Evolutionary conservation across 495 filamentous ascomycete species (phyloP).

Genomic region (Daldinia loculata): DNA sequence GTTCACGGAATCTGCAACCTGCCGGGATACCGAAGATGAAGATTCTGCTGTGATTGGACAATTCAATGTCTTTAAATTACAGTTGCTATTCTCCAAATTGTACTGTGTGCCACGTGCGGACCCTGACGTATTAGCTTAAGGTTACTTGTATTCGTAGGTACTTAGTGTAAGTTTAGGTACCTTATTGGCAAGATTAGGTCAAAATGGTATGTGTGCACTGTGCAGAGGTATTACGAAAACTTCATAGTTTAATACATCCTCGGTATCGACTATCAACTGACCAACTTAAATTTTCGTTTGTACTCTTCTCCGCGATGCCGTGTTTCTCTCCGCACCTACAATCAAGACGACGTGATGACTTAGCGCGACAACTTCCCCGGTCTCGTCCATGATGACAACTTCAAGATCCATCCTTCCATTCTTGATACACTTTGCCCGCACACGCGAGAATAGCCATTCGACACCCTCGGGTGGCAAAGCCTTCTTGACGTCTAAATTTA

Average conservation of each 20-base stretch:
- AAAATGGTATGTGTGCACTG: too few relatives aligned
- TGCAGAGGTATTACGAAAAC: too few relatives aligned
- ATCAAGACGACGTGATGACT: slow-evolving; percentile 69
- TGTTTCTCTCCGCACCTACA: slow-evolving; percentile 62
- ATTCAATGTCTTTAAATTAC: neutral
- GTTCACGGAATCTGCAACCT: neutral
- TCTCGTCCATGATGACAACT: slow-evolving; percentile 64
- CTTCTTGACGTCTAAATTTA: slow-evolving; percentile 74
- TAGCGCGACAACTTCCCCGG: slow-evolving; percentile 66
- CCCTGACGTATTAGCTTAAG: too few relatives aligned
- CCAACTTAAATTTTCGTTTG: slow-evolving; percentile 37
- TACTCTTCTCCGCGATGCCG: slow-evolving; percentile 48
- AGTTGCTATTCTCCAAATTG: neutral
- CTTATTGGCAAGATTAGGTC: neutral
- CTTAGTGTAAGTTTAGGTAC: neutral
- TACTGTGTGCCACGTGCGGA: neutral
- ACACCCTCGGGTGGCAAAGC: slow-evolving; percentile 65
- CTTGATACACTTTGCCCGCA: slow-evolving; percentile 62
- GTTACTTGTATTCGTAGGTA: too few relatives aligned
- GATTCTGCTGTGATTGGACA: neutral
- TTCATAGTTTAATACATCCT: too few relatives aligned
- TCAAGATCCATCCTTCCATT: slow-evolving; percentile 71
- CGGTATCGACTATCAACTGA: too few relatives aligned
- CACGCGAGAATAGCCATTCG: slow-evolving; percentile 70
- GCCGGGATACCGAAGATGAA: neutral